phyloP scores from a whole-genome alignment of 192 early-diverging fungal species.

The Gaertneriomyces sp. region DNA sequence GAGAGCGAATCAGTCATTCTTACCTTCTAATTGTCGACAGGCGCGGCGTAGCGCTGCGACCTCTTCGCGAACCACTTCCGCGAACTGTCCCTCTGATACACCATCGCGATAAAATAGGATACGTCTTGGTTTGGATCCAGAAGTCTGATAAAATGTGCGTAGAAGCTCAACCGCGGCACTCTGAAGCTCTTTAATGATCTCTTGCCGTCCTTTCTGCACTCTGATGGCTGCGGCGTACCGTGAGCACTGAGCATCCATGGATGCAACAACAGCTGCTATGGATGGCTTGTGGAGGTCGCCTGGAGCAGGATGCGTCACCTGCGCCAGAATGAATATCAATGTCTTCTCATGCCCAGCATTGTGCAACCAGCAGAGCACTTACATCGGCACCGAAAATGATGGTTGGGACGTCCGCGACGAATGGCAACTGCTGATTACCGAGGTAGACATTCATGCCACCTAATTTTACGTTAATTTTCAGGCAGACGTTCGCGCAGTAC shows the following conservation, averaged over 20 bases:
- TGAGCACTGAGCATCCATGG: conserved; percentile 57
- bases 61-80: conserved; percentile 69
- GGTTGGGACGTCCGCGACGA: conserved; percentile 68
- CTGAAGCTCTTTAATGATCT: conserved; percentile 47
- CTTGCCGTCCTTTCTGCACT: conserved; percentile 53
- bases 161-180: conserved; percentile 51
- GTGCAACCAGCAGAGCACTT: conserved; percentile 27
- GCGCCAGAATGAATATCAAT: neutral
- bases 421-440: conserved; percentile 52
- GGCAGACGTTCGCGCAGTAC: conserved; percentile 92
- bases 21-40: conserved; percentile 56
- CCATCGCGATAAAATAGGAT: conserved; percentile 67
- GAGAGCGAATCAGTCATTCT: neutral
- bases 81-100: conserved; percentile 85
- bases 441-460: conserved; percentile 84
- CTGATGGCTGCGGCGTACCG: conserved; percentile 54
- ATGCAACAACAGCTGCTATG: conserved; percentile 57
- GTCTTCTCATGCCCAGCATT: too few relatives aligned
- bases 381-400: conserved; percentile 91
- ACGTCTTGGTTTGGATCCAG: conserved; percentile 52
- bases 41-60: conserved; percentile 66
- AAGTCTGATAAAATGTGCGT: conserved; percentile 52
- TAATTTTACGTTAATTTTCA: conserved; percentile 93
- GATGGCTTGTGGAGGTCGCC: conserved; percentile 48
- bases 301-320: conserved; percentile 44